phyloP scores from a whole-genome alignment of 2,329 filamentous ascomycete genomes.

The Scedosporium boydii region DNA sequence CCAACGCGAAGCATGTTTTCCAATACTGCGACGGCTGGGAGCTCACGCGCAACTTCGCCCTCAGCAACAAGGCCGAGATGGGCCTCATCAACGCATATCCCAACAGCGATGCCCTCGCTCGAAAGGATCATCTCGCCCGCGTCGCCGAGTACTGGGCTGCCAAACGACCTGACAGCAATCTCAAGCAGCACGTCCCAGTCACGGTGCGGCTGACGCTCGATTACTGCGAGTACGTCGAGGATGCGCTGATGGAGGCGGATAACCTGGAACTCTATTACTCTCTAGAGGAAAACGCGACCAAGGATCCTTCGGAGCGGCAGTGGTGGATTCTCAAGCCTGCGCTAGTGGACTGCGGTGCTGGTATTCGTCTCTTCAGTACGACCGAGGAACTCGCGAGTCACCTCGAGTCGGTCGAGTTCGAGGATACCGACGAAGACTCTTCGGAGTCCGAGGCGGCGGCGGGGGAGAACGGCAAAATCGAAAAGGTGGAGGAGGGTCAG shows the following conservation, averaged over 20 bases:
- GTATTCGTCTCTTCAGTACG: constrained; percentile 28
- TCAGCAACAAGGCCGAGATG: constrained; percentile 18
- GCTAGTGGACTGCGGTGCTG: constrained; percentile 27
- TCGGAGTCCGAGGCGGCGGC: constrained; percentile 1
- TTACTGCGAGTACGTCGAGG: constrained; percentile 28
- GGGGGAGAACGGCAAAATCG: neutral
- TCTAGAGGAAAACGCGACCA: constrained; percentile 22
- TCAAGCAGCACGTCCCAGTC: constrained; percentile 19
- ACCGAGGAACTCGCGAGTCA: constrained; percentile 23
- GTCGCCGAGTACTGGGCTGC: constrained; percentile 26
- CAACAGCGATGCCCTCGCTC: constrained; percentile 26
- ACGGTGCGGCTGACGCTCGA: constrained; percentile 26
- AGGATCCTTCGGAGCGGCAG: constrained; percentile 17
- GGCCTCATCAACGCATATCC: constrained; percentile 28
- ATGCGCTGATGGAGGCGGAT: constrained; percentile 24
- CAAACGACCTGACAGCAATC: constrained; percentile 21
- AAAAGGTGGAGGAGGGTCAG: constrained; percentile 5
- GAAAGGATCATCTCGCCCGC: constrained; percentile 25
- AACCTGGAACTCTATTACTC: constrained; percentile 24
- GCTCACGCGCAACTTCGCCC: constrained; percentile 22
- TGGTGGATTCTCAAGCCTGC: constrained; percentile 32
- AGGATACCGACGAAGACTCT: constrained; percentile 17
- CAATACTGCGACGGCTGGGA: constrained; percentile 26
- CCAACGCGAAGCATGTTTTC: constrained; percentile 14
- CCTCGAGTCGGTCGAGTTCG: constrained; percentile 24